phyloP scores from a whole-genome alignment of 2,329 filamentous ascomycete genomes.

The Aureobasidium sp. region DNA sequence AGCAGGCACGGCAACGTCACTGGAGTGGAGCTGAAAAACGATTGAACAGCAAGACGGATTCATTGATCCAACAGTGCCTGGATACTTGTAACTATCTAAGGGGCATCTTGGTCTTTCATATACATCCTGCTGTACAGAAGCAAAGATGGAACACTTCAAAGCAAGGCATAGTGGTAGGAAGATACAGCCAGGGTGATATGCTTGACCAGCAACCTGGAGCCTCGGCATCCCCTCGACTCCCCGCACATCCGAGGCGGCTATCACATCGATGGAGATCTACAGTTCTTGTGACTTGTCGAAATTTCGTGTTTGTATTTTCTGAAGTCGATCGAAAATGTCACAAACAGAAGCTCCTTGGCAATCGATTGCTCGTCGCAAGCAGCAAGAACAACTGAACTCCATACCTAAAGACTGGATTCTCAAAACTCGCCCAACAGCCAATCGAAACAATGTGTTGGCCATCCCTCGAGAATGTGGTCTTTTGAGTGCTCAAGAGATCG shows the following conservation, averaged over 20 bases:
- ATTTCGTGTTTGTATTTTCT: not conserved
- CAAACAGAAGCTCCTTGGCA: constrained; percentile 26
- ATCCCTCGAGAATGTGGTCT: constrained; percentile 43
- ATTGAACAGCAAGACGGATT: not conserved
- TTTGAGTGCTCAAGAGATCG: not conserved
- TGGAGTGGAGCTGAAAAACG: not conserved
- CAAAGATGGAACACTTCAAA: not conserved
- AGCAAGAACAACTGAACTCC: constrained; percentile 30
- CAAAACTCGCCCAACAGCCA: constrained; percentile 17
- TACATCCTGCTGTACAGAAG: not conserved
- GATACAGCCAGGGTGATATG: not conserved
- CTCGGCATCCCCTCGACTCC: not conserved
- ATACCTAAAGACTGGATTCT: constrained; percentile 40
- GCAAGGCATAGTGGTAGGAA: not conserved
- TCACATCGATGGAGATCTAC: not conserved
- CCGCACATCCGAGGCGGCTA: not conserved
- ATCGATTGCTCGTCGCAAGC: constrained; percentile 33
- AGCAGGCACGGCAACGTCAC: not conserved
- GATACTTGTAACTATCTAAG: too few species aligned
- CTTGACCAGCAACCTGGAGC: not conserved
- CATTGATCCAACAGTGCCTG: too few species aligned
- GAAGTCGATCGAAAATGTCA: constrained; percentile 17
- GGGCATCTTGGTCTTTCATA: too few species aligned
- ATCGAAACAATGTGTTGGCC: constrained; percentile 33
- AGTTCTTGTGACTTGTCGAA: too few species aligned